Evolutionary conservation across 306 rosid genomes (phyloP).

Genomic region (Senna siamea): DNA sequence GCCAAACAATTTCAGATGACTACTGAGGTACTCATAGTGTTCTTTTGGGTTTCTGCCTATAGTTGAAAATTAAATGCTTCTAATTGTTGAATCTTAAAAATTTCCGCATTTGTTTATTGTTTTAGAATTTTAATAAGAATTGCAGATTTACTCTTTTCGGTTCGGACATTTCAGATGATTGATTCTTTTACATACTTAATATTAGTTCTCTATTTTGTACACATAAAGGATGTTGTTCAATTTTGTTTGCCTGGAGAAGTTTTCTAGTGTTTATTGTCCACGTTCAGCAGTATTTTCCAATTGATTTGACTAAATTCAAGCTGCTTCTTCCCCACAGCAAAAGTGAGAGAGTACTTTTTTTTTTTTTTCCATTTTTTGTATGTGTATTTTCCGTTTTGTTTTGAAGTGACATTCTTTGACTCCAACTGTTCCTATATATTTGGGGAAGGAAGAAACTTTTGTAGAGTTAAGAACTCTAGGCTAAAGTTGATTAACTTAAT

Average conservation of each 20-base stretch:
- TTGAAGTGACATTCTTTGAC: background rate
- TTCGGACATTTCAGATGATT: constrained; percentile 3
- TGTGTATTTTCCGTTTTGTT: constrained; percentile 4
- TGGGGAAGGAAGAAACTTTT: constrained; percentile 3
- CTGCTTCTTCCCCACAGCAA: constrained; percentile 1
- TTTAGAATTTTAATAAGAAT: constrained; percentile 11
- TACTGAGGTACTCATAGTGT: constrained; percentile 56
- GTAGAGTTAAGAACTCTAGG: background rate
- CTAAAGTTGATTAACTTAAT: constrained; percentile 1
- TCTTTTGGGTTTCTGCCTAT: constrained; percentile 14
- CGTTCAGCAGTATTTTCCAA: background rate
- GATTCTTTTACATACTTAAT: background rate
- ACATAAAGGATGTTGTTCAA: background rate
- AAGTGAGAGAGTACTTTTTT: constrained; percentile 1
- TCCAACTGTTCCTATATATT: background rate
- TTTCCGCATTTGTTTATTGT: background rate
- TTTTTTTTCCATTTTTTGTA: background rate
- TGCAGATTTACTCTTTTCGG: background rate
- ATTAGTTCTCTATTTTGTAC: background rate
- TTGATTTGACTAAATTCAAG: constrained; percentile 3
- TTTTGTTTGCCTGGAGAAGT: constrained; percentile 16
- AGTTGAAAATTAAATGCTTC: constrained; percentile 4
- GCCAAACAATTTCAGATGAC: constrained; percentile 68
- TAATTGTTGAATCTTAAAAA: constrained; percentile 17
- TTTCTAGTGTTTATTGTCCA: constrained; percentile 25